Base-by-base conservation (phyloP, 2,329 filamentous ascomycete genomes). In the Pseudocercospora cruenta region DNA sequence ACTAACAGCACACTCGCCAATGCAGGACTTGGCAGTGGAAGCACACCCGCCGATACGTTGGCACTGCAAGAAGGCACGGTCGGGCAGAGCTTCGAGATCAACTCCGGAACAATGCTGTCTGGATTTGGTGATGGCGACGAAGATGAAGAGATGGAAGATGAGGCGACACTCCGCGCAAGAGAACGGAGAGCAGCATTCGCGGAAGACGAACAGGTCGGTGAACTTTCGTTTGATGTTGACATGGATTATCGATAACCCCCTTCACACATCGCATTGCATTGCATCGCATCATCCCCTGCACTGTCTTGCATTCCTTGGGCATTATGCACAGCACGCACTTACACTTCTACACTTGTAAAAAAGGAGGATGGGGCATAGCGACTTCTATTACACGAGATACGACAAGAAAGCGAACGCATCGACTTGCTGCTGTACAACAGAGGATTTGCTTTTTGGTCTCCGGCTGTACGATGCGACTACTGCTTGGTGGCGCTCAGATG, bases 91-190 rank as follows among this genome's bases (percentile, higher is more conserved):
- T 78, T 77, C 59, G 76, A 77, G 65, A 74, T 77, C 68, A 75
- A 76, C 65, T 70, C 69, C 36, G 76, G 75, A 24, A 73, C 70
- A 10, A 75, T 78, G 73, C 82, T 97, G 67, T 87, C 95, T 28
- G 94, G 94, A 60, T 98, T 98, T 80, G 94, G 93, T 76, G 96
- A 93, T 80, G 97, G 93, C 73, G 94, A 97, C 79, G 95, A 98
- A 71, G 95, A 98, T 70, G 94, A 97, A 73, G 94, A 97, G 69
- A 91, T 93, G 81, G 91, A 92, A 65, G 91, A 91, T 71, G 71
- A 72, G 58, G 66, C 66, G n/a, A 65, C 63, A 8, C 26, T 64
- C 21, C 67, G 69, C 33, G 67, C 65, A 49, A 65, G 70, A 59
- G 69, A 69, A 62, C 61, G 63, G 59, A 66, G 67, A 58, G 73